Base-by-base conservation (phyloP, 2,329 filamentous ascomycete species). In the Diaporthe ampelina region DNA sequence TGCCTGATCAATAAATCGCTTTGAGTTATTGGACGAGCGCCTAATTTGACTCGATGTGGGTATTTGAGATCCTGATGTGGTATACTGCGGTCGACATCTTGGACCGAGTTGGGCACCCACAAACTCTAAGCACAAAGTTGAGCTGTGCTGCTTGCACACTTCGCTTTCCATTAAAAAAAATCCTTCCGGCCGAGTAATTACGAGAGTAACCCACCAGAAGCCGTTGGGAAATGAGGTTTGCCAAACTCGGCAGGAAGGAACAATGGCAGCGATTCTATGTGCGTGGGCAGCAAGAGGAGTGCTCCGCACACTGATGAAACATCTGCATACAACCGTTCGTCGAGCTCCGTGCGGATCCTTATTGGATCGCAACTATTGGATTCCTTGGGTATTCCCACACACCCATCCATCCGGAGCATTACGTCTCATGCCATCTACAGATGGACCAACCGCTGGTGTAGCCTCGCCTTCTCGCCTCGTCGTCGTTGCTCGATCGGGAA, bases 331-430 rank as follows among this genome's bases (percentile, higher is more conserved):
- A 61, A 61, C 35, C 45, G 43, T 40, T 40, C 19, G 35, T 52
- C 43, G 45, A 67, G 45, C 63, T 67, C 48, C 48, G 48, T 68
- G 63, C n/a, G 63, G 63, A 54, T 63, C 32, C 45, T 63, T 50
- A 59, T 52, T 59, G 69, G 56, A 71, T 61, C 57, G 69, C 45
- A 43, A 63, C 63, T 63, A 72, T 72, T 56, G 48, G 10, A 43
- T 54, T 54, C 58, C 50, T 72, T 45, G 70, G 29, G 19, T 19
- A 24, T 29, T 43, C 45, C n/a, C 48, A 15, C 21, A 13, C 56
- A 40, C 13, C n/a, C 29, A 63, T 59, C 26, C 57, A 54, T 68
- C 63, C 63, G 48, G 21, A 45, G 24, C 69, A 48, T 61, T 50
- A 40, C 52, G 57, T 56, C 32, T 52, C 57, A 48, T 26, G 29